phyloP scores from a whole-genome alignment of 768 basidiomycete genomes.

The Pilatotrama ljubarskyi region DNA sequence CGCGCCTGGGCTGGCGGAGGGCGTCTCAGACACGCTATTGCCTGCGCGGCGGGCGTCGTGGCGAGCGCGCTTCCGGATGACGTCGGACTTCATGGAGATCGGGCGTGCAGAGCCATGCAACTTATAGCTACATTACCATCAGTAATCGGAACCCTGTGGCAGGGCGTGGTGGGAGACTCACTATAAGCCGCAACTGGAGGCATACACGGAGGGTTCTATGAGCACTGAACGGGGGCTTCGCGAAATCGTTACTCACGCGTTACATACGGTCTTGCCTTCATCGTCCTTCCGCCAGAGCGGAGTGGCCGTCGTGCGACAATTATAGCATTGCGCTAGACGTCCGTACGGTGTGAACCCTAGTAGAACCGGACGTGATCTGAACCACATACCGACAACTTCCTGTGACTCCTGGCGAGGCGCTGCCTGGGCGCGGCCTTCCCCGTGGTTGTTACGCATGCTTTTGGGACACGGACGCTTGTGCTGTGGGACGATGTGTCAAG shows the following conservation, averaged over 20 bases:
- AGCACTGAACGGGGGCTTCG: constrained; percentile 16
- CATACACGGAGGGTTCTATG: constrained; percentile 13
- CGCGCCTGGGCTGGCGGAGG: constrained; percentile 73
- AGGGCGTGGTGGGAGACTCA: constrained; percentile 34
- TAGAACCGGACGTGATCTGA: constrained; percentile 16
- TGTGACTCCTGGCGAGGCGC: constrained; percentile 68
- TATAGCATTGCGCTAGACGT: constrained; percentile 76
- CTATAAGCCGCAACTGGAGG: constrained; percentile 73
- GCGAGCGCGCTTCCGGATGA: constrained; percentile 83
- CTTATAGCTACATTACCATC: constrained; percentile 54
- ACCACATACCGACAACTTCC: constrained; percentile 66
- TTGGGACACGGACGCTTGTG: constrained; percentile 89
- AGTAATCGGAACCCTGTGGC: constrained; percentile 8
- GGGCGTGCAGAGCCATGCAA: constrained; percentile 86
- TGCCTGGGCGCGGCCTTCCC: constrained; percentile 66
- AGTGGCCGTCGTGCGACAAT: constrained; percentile 87
- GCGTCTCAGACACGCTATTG: constrained; percentile 59
- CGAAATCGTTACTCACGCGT: constrained; percentile 59
- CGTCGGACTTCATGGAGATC: constrained; percentile 89
- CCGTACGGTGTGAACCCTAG: constrained; percentile 17
- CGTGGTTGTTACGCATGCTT: constrained; percentile 78
- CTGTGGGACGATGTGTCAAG: constrained; percentile 37
- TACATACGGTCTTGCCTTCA: constrained; percentile 89
- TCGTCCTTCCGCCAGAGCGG: constrained; percentile 91
- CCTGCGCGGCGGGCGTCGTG: constrained; percentile 70